Conservation (phyloP, 495 filamentous ascomycete species). For the Cladorrhinum samala region DNA sequence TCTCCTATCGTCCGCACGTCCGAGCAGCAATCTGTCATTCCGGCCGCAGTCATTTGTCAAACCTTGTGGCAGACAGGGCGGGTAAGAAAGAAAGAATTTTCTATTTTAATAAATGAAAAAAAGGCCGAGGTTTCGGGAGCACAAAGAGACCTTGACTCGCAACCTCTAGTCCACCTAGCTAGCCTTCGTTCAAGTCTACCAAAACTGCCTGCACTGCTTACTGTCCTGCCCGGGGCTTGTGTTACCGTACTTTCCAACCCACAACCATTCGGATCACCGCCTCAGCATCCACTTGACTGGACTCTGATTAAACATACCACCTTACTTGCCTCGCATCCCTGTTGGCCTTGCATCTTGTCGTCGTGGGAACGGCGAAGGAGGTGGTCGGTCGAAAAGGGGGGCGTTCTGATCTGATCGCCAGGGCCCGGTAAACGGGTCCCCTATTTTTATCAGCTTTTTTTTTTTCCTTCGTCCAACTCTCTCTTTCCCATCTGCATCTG, state of each 20-base stretch:
- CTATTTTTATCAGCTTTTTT: not conserved
- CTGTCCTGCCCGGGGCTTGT: not conserved
- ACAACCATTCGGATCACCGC: not conserved
- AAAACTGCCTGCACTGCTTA: not conserved
- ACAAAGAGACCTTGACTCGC: not conserved
- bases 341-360: not conserved
- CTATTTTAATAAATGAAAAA: too few relatives aligned
- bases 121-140: not conserved
- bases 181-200: not conserved
- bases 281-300: not conserved
- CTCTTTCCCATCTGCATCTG: too few relatives aligned
- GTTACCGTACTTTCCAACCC: not conserved
- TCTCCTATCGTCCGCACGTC: not conserved
- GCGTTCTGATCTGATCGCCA: not conserved
- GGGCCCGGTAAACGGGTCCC: not conserved
- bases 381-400: not conserved
- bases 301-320: slow-evolving; percentile 5
- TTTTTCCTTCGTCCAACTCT: not conserved
- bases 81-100: not conserved
- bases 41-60: not conserved
- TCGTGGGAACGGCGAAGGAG: not conserved
- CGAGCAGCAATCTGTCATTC: not conserved
- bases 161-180: too few relatives aligned
- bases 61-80: not conserved
- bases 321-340: not conserved